Conservation (phyloP, 2,329 filamentous ascomycete genomes). For the Didymella lethalis region DNA sequence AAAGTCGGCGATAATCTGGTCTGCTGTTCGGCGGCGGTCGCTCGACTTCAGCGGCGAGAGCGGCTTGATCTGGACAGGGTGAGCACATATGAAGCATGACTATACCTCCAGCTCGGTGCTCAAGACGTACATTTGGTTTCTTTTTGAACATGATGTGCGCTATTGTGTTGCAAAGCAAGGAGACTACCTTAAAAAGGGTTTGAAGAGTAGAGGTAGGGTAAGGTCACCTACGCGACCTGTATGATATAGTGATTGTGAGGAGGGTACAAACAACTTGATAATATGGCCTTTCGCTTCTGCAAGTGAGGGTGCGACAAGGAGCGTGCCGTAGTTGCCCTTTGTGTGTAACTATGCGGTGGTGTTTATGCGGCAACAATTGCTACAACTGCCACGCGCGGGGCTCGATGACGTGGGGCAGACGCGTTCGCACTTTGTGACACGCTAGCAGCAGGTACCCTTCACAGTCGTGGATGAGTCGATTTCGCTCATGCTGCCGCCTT, state of each 20-base stretch:
- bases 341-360: not conserved
- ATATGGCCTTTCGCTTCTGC: no score
- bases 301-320: not conserved
- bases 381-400: constrained; percentile 11
- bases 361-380: constrained; percentile 14
- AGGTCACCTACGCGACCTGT: no score
- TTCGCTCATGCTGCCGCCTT: constrained; percentile 9
- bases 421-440: constrained; percentile 2
- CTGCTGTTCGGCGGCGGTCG: constrained; percentile 71
- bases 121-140: constrained; percentile 61
- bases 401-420: constrained; percentile 16
- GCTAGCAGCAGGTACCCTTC: constrained; percentile 10
- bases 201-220: no score
- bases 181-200: no score
- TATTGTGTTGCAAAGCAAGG: no score
- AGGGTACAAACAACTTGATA: no score
- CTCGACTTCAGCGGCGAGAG: constrained; percentile 71
- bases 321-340: not conserved
- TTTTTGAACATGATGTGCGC: constrained; percentile 66
- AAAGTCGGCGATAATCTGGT: constrained; percentile 71
- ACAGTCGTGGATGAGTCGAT: constrained; percentile 7
- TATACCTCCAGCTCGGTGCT: not conserved
- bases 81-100: not conserved
- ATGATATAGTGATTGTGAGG: no score
- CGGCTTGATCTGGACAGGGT: constrained; percentile 68